Evolutionary conservation across 2,329 filamentous ascomycete genomes (phyloP).

Genomic region (Ramularia collo-cygni): DNA sequence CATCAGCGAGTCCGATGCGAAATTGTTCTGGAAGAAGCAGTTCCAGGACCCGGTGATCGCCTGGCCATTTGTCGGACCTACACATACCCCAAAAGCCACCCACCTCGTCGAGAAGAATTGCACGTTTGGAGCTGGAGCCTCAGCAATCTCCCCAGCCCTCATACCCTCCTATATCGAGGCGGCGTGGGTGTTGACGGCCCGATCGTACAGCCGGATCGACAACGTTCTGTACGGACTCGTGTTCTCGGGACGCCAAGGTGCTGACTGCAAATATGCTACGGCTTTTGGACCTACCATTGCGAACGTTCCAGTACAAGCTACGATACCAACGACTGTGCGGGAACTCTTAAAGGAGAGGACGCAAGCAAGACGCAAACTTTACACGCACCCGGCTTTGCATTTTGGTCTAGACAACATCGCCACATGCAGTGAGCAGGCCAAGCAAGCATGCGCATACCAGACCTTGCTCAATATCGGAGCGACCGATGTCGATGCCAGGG

Average conservation of each 20-base stretch:
- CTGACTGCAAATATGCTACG: not conserved
- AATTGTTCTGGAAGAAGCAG: not conserved
- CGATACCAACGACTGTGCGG: not conserved
- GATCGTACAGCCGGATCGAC: not conserved
- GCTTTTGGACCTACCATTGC: slow-evolving; percentile 23
- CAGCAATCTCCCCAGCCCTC: not conserved
- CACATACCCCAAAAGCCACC: not conserved
- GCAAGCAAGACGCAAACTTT: not conserved
- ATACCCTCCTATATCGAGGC: not conserved
- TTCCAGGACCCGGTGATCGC: not conserved
- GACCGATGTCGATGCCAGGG: not conserved
- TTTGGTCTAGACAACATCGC: not conserved
- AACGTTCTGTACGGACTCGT: not conserved
- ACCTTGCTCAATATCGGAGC: not conserved
- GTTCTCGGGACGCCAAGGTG: slow-evolving; percentile 1
- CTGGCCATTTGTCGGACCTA: not conserved
- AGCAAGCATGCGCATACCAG: not conserved
- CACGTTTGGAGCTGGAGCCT: not conserved
- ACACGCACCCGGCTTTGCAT: not conserved
- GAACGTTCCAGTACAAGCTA: slow-evolving; percentile 2
- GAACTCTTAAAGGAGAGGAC: slow-evolving; percentile 1
- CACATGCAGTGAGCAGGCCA: not conserved
- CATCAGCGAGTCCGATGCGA: not conserved
- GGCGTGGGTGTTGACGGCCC: slow-evolving; percentile 1
- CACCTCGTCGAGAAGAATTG: not conserved